Evolutionary conservation across 2,329 filamentous ascomycete genomes (phyloP).

Genomic region (Ceratocystis ficicola): DNA sequence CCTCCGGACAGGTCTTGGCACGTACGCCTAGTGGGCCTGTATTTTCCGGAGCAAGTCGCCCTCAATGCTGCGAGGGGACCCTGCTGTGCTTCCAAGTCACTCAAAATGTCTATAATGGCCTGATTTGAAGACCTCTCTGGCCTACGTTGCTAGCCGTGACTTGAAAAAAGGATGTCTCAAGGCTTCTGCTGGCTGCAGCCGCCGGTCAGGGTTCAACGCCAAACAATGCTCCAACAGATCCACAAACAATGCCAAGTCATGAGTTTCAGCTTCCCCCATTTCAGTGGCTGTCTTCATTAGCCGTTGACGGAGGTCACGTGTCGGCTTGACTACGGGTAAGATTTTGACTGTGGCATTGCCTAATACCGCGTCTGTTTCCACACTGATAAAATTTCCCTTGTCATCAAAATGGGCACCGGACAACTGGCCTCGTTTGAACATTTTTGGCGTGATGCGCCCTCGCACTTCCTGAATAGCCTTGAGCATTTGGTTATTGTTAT

Average conservation of each 20-base stretch:
- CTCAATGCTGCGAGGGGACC: too few species aligned
- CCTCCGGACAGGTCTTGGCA: too few species aligned
- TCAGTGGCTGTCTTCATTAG: conserved; percentile 62
- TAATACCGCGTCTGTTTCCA: conserved; percentile 77
- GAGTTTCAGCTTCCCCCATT: conserved; percentile 52
- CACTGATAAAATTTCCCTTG: conserved; percentile 67
- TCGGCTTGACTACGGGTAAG: conserved; percentile 59
- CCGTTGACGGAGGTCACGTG: conserved; percentile 68
- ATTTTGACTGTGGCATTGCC: conserved; percentile 62
- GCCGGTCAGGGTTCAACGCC: conserved; percentile 80
- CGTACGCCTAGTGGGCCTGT: too few species aligned
- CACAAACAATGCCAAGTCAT: conserved; percentile 70
- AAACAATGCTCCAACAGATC: conserved; percentile 83
- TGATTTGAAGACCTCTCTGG: neutral
- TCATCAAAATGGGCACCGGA: conserved; percentile 73
- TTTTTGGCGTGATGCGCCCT: conserved; percentile 79
- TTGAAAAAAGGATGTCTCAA: conserved; percentile 79
- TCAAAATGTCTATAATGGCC: conserved; percentile 11
- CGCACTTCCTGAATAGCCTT: conserved; percentile 91
- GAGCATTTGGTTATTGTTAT: conserved; percentile 97
- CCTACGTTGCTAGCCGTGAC: conserved; percentile 28
- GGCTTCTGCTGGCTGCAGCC: conserved; percentile 75
- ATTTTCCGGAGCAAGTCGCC: too few species aligned
- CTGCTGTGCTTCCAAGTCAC: too few species aligned
- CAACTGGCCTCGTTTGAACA: conserved; percentile 71